Conservation (phyloP, 1,284 basidiomycete genomes). For the Fistulinella staudtii region DNA sequence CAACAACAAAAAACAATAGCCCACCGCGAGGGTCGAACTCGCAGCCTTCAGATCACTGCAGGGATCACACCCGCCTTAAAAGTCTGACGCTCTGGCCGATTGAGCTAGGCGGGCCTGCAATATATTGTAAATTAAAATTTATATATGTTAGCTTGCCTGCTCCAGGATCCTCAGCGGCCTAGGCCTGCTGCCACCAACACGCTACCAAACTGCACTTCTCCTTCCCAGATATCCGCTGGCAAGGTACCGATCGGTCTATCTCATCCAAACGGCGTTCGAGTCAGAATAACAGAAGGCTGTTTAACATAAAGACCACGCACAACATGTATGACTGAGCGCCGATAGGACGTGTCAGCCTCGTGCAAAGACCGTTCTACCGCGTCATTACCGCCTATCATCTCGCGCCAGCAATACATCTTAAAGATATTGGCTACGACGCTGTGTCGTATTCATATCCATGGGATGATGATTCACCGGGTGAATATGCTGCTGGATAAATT, state of each 20-base stretch:
- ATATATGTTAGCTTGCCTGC: no score
- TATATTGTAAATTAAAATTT: background rate
- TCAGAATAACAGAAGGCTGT: background rate
- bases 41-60: constrained; percentile 81
- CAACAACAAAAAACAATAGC: constrained; percentile 40
- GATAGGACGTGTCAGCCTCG: constrained; percentile 11
- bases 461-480: background rate
- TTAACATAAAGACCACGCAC: constrained; percentile 2
- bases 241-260: background rate
- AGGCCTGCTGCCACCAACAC: no score
- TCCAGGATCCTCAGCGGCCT: no score
- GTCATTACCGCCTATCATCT: constrained; percentile 26
- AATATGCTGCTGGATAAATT: constrained; percentile 2
- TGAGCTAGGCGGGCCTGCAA: constrained; percentile 42
- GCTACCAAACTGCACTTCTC: background rate
- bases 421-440: constrained; percentile 6
- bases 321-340: background rate
- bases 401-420: constrained; percentile 6
- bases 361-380: background rate
- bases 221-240: background rate
- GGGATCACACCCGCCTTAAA: constrained; percentile 50
- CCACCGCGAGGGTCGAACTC: constrained; percentile 91
- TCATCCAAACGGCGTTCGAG: constrained; percentile 7
- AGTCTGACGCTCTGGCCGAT: constrained; percentile 58
- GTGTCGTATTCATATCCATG: constrained; percentile 1